Evolutionary conservation across 441 rosid genomes (phyloP), one percentile per base, ranked within the genome.

Genomic region (Lepidium campestre): DNA sequence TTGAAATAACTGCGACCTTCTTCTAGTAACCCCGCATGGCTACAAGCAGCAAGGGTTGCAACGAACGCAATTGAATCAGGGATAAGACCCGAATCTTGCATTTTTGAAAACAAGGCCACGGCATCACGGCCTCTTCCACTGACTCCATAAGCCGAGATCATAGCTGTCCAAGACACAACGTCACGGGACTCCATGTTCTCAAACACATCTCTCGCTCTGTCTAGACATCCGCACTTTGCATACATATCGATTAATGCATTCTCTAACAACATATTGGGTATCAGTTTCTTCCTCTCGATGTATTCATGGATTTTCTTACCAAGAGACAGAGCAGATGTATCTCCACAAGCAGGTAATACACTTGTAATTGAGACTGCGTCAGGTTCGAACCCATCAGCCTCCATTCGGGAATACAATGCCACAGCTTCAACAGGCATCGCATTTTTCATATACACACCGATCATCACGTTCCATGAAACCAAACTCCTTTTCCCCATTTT

Each of bases 41-140:
- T 82, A 68, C 88, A 86, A 57, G 91, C 89, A 4, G 87, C 82
- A 27, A 82, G 79, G 20, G 78, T 74, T 25, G 88, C 79, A 59
- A 84, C 85, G 57, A 86, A 86, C 15, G 84, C 85, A 57, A 84
- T 79, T 35, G 91, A 71, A 82, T 84, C 87, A 17, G 87, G 91
- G 48, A 29, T 18, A 1, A 78, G 65, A 62, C 85, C 85, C 1
- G 80, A 82, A 17, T 69, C 64, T 62, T 56, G 80, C 87, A 86
- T 79, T 67, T 78, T 29, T 2, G 77, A 73, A 62, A 86, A 86
- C 65, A 86, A 76, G 9, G 77, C 68, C 69, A 86, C 70, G 0
- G 85, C 83, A 6, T 77, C 82, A 23, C 10, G 57, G 57, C 88
- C 87, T 71, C 52, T 77, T 25, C 91, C 88, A 1, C 75, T 79